Base-by-base conservation (phyloP, 164 flowering plant genomes). In the Aristolochia californica region DNA sequence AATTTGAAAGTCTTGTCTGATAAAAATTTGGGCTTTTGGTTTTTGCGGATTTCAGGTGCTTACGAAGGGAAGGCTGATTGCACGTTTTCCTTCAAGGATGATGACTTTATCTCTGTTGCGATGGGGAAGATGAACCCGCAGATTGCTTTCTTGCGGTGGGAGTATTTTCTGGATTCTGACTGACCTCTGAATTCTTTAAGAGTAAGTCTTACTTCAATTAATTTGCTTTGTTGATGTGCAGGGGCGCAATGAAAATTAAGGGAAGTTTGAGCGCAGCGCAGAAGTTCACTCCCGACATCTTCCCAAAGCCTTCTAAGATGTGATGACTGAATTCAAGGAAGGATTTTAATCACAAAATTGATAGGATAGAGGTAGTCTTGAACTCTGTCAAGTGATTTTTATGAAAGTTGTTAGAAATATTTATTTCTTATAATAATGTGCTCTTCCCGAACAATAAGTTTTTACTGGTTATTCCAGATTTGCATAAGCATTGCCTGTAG, bases 301-400 rank as follows among this genome's bases (percentile, higher is more conserved):
- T 94, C 80, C 99, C 99, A 13, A 94, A 94, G 79, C 90, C 95
- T 56, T 73, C 99, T 7, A 94, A 94, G 82, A 53, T 94, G 82
- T 90, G 83, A 90, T 68, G 10, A 50, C 15, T 50, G 14, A 13
- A 22, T 18, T 23, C 15, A 50, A 34, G 7, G 10, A 34, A 12
- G 30, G 40, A 34, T 34, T 34, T 34, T 12, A 34, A 3, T 7
- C 40, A 4, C n/a, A 12, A 34, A 34, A 12, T 34, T 34, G 40
- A 34, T 34, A 34, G 40, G 40, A 7, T 34, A 34, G 40, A 34
- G 40, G 40, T 34, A 34, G 40, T 34, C 40, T 2, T 34, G 40
- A 34, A 34, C 40, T 34, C 40, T n/a, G n/a, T n/a, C n/a, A n/a
- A n/a, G n/a, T n/a, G n/a, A n/a, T n/a, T n/a, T n/a, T n/a, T n/a